Evolutionary conservation across 805 yeast genomes (phyloP).

Genomic region (Zygoascus ofunaensis): DNA sequence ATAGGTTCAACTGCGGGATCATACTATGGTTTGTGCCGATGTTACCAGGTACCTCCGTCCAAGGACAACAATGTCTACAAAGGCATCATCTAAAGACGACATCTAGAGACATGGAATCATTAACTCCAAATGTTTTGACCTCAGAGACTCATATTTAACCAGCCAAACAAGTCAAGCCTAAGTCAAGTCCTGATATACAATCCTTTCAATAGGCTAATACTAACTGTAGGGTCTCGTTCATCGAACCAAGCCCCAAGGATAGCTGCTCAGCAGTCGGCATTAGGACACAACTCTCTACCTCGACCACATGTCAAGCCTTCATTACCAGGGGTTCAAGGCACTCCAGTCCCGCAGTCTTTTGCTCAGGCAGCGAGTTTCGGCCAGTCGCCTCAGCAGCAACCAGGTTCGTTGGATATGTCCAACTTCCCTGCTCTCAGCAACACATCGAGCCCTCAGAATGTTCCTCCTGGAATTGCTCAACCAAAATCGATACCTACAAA

Average conservation of each 20-base stretch:
- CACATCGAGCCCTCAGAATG: constrained; percentile 2
- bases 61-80: no score
- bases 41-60: no score
- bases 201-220: no score
- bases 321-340: not conserved
- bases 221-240: not conserved
- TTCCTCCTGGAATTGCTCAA: not conserved
- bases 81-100: no score
- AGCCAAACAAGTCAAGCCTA: not conserved
- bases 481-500: not conserved
- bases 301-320: constrained; percentile 4
- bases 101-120: no score
- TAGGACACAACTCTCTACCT: not conserved
- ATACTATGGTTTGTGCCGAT: no score
- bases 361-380: constrained; percentile 9
- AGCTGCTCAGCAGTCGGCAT: not conserved
- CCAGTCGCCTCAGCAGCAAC: constrained; percentile 8
- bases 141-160: no score
- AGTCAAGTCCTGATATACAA: no score
- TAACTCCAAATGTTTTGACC: no score
- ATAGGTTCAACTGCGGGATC: no score
- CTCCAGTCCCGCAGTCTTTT: constrained; percentile 4
- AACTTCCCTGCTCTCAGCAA: constrained; percentile 23
- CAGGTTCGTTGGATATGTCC: constrained; percentile 16
- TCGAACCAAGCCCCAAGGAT: not conserved